These are phyloP conservation scores for Neospora caninum DNA, from an alignment of 169 alveolate species.

Conservation along the genomic window DNA sequence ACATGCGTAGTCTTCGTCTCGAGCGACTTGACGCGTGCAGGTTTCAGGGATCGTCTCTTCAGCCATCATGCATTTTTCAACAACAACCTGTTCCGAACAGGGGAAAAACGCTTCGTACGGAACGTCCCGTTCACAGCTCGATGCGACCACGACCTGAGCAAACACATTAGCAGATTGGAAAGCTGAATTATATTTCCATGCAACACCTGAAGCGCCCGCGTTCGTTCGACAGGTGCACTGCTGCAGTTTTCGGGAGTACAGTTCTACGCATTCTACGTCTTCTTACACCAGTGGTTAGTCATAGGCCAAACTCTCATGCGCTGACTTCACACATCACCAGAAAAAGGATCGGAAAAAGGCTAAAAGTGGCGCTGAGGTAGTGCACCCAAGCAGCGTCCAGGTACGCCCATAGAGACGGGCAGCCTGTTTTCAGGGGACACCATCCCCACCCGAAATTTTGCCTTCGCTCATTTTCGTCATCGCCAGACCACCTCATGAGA, in stretches of 20 bases:
- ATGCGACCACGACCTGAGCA: conserved; percentile 29
- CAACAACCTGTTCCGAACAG: conserved; percentile 5
- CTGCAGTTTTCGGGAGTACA: neutral
- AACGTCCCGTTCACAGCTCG: conserved; percentile 20
- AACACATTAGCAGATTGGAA: neutral
- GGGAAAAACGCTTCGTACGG: conserved; percentile 4
- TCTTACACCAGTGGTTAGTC: too few species aligned
- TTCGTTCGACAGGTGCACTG: neutral
- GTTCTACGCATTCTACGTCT: neutral
- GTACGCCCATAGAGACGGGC: too few species aligned
- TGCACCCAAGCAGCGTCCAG: too few species aligned
- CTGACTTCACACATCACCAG: too few species aligned
- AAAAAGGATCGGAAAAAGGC: too few species aligned
- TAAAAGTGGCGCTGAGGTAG: too few species aligned
- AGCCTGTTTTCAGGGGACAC: too few species aligned
- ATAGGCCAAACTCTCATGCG: too few species aligned
- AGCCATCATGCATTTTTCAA: neutral
- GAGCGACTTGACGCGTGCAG: neutral
- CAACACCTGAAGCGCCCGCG: neutral
- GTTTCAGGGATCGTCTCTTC: neutral
- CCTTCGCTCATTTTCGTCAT: too few species aligned
- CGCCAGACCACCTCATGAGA: too few species aligned
- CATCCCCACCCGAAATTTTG: too few species aligned
- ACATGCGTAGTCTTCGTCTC: neutral
- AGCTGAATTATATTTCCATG: neutral